phyloP scores from a whole-genome alignment of 139 green algal species.

The Protoeuglena noctilucae region DNA sequence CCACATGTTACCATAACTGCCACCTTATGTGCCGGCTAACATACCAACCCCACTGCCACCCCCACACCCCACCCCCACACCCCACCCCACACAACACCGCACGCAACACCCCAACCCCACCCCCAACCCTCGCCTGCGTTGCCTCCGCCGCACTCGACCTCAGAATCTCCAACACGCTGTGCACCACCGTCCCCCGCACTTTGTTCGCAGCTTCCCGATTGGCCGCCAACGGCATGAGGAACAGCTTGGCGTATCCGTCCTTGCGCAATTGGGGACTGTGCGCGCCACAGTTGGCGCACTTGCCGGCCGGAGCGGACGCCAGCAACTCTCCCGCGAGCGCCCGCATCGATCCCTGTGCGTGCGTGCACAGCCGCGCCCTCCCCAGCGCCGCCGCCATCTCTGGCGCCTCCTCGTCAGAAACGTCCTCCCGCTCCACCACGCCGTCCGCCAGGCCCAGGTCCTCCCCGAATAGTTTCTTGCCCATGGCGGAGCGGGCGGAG shows the following conservation, averaged over 20 bases:
- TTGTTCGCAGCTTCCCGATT: conserved; percentile 31
- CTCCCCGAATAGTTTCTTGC: too few species aligned
- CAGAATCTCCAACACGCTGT: conserved; percentile 14
- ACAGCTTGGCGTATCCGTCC: conserved; percentile 46
- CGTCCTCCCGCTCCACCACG: neutral
- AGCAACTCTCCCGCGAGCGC: conserved; percentile 56
- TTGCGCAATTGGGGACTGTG: conserved; percentile 26
- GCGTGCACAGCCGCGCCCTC: conserved; percentile 18
- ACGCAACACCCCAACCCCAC: too few species aligned
- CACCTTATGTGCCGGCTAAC: too few species aligned
- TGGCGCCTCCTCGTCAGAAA: neutral
- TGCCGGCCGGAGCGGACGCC: conserved; percentile 24
- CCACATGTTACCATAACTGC: too few species aligned
- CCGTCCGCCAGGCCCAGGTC: too few species aligned
- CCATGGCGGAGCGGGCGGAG: too few species aligned
- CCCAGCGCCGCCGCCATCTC: conserved; percentile 33
- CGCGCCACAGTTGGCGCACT: conserved; percentile 70
- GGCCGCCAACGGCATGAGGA: conserved; percentile 26
- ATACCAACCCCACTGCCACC: too few species aligned
- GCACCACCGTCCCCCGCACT: conserved; percentile 20
- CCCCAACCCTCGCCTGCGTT: too few species aligned
- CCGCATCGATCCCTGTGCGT: conserved; percentile 14
- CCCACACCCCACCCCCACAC: too few species aligned
- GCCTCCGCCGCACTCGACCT: too few species aligned
- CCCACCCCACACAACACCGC: too few species aligned